Evolutionary conservation across 495 filamentous ascomycete genomes (phyloP).

Genomic region (Aspergillus olivimuriae): DNA sequence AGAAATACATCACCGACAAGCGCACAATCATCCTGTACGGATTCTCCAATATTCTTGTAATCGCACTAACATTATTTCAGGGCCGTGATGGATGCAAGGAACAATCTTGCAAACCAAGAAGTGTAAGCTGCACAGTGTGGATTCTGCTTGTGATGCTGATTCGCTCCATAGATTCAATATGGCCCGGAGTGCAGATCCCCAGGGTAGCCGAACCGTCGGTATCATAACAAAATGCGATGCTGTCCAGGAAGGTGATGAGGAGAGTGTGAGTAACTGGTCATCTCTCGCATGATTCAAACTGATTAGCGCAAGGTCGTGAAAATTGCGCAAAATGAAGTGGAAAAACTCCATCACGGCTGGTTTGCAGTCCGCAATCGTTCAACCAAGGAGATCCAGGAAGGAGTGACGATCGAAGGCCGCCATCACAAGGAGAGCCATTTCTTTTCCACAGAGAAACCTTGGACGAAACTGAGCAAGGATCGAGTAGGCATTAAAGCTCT

Average conservation of each 20-base stretch:
- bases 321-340: slow-evolving; percentile 23
- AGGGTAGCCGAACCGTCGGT: slow-evolving; percentile 45
- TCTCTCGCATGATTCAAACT: neutral
- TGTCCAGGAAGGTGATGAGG: slow-evolving; percentile 33
- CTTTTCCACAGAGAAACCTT: slow-evolving; percentile 29
- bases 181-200: slow-evolving; percentile 38
- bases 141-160: neutral
- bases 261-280: slow-evolving; percentile 11
- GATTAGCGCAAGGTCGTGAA: slow-evolving; percentile 14
- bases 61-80: slow-evolving; percentile 3
- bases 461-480: slow-evolving; percentile 26
- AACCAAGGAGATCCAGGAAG: slow-evolving; percentile 31
- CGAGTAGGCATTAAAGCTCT: slow-evolving; percentile 24
- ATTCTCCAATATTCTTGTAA: neutral
- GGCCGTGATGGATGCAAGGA: slow-evolving; percentile 21
- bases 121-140: slow-evolving; percentile 5
- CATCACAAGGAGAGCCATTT: slow-evolving; percentile 28
- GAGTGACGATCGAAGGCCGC: slow-evolving; percentile 21
- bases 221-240: slow-evolving; percentile 31
- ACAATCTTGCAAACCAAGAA: slow-evolving; percentile 22
- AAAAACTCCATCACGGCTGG: slow-evolving; percentile 42
- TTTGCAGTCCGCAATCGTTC: slow-evolving; percentile 46
- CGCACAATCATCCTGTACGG: slow-evolving; percentile 38
- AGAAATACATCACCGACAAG: slow-evolving; percentile 37
- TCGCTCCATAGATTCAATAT: slow-evolving; percentile 17